These are phyloP conservation scores for Gautieria morchelliformis DNA, from an alignment of 768 basidiomycete genomes.

Conservation along the genomic window DNA sequence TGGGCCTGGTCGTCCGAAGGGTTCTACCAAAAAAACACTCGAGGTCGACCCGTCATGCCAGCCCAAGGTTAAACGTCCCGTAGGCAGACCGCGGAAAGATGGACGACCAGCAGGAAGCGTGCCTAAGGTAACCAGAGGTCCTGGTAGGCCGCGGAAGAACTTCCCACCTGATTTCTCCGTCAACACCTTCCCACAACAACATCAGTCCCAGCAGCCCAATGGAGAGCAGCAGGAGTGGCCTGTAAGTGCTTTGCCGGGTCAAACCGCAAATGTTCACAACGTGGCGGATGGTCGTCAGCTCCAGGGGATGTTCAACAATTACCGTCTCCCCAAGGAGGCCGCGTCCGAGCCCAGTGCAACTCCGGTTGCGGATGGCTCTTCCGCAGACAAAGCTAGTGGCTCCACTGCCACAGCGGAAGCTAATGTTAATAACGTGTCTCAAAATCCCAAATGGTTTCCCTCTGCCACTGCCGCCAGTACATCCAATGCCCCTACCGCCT, in stretches of 20 bases:
- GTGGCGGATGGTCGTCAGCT: background rate
- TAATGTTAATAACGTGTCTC: background rate
- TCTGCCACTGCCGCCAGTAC: background rate
- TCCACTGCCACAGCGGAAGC: background rate
- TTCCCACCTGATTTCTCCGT: constrained; percentile 23
- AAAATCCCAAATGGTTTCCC: background rate
- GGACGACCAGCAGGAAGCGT: constrained; percentile 73
- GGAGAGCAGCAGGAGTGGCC: background rate
- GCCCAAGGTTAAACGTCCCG: constrained; percentile 64
- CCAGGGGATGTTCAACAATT: constrained; percentile 8
- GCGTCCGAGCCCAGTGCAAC: background rate
- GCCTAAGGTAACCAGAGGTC: constrained; percentile 24
- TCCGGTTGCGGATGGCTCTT: background rate
- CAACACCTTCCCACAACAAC: background rate
- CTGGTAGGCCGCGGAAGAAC: constrained; percentile 30
- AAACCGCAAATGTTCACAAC: background rate
- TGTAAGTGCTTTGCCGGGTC: background rate
- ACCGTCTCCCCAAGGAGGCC: constrained; percentile 1
- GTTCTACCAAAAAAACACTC: constrained; percentile 58
- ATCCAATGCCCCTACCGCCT: background rate
- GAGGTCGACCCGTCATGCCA: constrained; percentile 14
- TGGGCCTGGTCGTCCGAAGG: constrained; percentile 68
- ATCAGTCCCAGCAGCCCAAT: background rate
- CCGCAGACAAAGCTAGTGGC: background rate
- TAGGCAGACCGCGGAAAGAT: constrained; percentile 74